Conservation (phyloP, 2,329 filamentous ascomycete species). For the Colletotrichum orchidophilum region DNA sequence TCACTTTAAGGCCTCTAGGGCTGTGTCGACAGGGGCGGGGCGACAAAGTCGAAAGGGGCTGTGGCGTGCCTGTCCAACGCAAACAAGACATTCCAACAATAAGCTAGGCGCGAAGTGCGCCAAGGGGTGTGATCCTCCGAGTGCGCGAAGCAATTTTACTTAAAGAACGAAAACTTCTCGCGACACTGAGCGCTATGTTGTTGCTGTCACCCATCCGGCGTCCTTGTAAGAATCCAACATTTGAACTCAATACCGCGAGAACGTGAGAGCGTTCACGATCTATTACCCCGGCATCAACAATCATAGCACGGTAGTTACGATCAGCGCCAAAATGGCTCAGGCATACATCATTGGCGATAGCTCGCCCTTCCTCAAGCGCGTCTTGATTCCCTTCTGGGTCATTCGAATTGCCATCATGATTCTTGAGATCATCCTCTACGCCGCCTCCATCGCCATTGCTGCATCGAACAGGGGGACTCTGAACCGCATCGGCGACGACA, state of each 20-base stretch:
- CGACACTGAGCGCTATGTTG: background rate
- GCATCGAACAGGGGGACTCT: slow-evolving; percentile 34
- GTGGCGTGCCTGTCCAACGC: background rate
- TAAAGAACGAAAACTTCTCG: background rate
- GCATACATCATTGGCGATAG: slow-evolving; percentile 41
- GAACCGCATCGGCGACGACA: slow-evolving; percentile 3
- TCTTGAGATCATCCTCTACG: slow-evolving; percentile 39
- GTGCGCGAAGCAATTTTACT: background rate
- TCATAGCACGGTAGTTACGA: background rate
- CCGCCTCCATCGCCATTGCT: slow-evolving; percentile 34
- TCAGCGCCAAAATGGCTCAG: slow-evolving; percentile 35
- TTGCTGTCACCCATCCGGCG: background rate
- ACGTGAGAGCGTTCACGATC: too few relatives aligned
- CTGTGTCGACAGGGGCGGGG: slow-evolving; percentile 1
- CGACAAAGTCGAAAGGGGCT: background rate
- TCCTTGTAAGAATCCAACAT: too few relatives aligned
- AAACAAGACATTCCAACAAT: background rate
- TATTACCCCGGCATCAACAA: too few relatives aligned
- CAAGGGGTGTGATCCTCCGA: background rate
- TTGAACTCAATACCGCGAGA: background rate
- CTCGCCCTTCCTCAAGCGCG: slow-evolving; percentile 46
- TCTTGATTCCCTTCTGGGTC: slow-evolving; percentile 47
- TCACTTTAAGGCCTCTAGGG: slow-evolving; percentile 9
- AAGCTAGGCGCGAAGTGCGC: background rate
- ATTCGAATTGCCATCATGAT: slow-evolving; percentile 43